phyloP scores from a whole-genome alignment of 352 stramenopile species.

The Globisporangium sylvaticum region DNA sequence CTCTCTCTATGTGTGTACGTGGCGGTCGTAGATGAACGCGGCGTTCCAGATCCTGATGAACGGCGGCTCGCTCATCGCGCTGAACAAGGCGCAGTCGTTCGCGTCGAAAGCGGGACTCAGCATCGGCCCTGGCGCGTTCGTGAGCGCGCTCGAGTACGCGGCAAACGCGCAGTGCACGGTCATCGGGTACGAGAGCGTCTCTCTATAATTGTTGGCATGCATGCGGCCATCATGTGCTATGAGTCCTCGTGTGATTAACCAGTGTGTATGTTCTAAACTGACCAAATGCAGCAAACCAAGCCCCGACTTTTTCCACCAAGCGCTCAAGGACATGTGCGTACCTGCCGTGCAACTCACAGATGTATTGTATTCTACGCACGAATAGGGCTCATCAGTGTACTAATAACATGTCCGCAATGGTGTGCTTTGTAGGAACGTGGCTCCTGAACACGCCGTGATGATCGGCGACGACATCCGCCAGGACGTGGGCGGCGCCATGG shows the following conservation, averaged over 20 bases:
- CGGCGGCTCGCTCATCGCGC: conserved; percentile 45
- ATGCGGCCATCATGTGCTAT: background rate
- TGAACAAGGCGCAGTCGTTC: conserved; percentile 54
- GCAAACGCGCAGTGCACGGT: conserved; percentile 32
- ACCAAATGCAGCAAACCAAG: conserved; percentile 36
- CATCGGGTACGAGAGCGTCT: conserved; percentile 32
- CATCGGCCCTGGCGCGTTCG: conserved; percentile 49
- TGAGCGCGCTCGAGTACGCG: conserved; percentile 49
- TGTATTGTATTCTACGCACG: too few relatives aligned
- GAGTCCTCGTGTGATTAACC: background rate
- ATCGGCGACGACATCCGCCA: conserved; percentile 55
- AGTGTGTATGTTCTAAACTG: background rate
- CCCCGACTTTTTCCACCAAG: conserved; percentile 41
- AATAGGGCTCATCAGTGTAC: background rate
- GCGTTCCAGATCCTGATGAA: conserved; percentile 48
- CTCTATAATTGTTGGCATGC: background rate
- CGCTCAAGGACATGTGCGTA: conserved; percentile 38
- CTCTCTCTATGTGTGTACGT: background rate
- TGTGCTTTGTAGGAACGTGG: conserved; percentile 22
- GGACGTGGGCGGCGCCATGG: conserved; percentile 43
- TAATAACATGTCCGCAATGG: background rate
- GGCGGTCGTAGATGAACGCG: conserved; percentile 37
- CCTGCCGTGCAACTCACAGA: too few relatives aligned
- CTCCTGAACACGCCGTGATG: conserved; percentile 36
- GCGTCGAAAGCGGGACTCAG: conserved; percentile 43